Conservation (phyloP, 352 stramenopile species). For the Detonula confervacea region DNA sequence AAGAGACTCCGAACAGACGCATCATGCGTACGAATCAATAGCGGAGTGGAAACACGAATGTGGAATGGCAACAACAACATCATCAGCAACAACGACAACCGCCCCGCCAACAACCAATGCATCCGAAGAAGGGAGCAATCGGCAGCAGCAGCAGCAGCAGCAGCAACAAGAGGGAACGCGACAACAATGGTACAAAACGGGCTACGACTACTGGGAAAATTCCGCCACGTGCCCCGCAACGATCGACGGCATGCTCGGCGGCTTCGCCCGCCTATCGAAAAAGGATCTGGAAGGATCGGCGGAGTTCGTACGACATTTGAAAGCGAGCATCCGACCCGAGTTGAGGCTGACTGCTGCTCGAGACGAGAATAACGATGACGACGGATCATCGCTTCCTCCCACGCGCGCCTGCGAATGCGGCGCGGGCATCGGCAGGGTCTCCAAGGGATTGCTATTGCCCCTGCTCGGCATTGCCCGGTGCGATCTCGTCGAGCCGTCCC, state of each 20-base stretch:
- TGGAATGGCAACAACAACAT: constrained; percentile 11
- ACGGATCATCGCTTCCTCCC: too few relatives aligned
- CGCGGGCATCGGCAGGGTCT: constrained; percentile 92
- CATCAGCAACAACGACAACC: too few relatives aligned
- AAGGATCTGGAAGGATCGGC: constrained; percentile 70
- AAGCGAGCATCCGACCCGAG: constrained; percentile 32
- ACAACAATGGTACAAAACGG: constrained; percentile 82
- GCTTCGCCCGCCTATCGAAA: constrained; percentile 74
- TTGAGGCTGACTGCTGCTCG: constrained; percentile 47
- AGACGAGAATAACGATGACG: constrained; percentile 27
- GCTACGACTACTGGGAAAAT: constrained; percentile 87
- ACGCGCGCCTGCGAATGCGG: constrained; percentile 71
- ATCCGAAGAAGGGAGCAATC: neutral
- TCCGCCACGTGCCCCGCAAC: constrained; percentile 91
- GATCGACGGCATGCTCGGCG: constrained; percentile 93
- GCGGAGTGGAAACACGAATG: constrained; percentile 40
- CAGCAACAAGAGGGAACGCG: constrained; percentile 10
- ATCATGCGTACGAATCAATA: constrained; percentile 42
- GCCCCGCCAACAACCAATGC: too few relatives aligned
- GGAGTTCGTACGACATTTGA: constrained; percentile 64
- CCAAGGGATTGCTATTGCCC: constrained; percentile 92
- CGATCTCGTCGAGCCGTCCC: constrained; percentile 94
- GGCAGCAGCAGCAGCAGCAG: too few relatives aligned
- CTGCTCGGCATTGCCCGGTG: constrained; percentile 88
- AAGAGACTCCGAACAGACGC: constrained; percentile 36